Evolutionary conservation across 441 rosid genomes (phyloP), one percentile per base, ranked within the genome.

Genomic region (Erysimum cheiri): DNA sequence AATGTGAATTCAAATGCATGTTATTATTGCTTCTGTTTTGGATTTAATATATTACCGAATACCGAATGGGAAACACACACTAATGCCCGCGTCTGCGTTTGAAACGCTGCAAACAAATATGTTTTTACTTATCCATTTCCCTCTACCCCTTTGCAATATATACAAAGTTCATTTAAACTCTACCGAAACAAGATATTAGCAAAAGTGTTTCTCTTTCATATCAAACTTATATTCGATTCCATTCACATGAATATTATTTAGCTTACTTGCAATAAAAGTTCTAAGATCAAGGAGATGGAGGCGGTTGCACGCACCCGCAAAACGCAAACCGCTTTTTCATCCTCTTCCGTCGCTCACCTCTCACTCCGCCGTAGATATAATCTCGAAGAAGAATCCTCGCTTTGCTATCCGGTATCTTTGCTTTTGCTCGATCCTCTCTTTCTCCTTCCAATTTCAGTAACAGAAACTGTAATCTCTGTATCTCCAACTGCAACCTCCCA

Each of bases 401-500:
- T 77, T 78, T 89, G 69, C 77, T 62, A 46, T 62, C 74, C 2
- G 56, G 0, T 9, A 24, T 11, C 70, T 75, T 85, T 56, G 89
- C 69, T 76, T 71, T 85, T 7, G 79, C 92, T 58, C 75, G 72
- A 70, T 84, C 81, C 70, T 82, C 86, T 73, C 83, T 85, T 47
- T 84, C 87, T 53, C 81, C 91, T 17, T 90, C 97, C 6, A 89
- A 65, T 81, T 89, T 91, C 80, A 86, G 64, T 48, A 96, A 67
- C 55, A 89, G 72, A 75, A 85, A 85, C 83, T 93, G 98, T 61
- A 96, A 60, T 76, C 87, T 96, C 82, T 91, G 97, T 80, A 93
- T 88, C 86, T 96, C 98, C 71, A 88, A 67, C 78, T 96, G 97
- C 77, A 96, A 77, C 70, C 89, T 77, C 24, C 94, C 92, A 17